Base-by-base conservation (phyloP, 371 early-diverging fungal species). In the Amoeboaphelidium protococcarum region DNA sequence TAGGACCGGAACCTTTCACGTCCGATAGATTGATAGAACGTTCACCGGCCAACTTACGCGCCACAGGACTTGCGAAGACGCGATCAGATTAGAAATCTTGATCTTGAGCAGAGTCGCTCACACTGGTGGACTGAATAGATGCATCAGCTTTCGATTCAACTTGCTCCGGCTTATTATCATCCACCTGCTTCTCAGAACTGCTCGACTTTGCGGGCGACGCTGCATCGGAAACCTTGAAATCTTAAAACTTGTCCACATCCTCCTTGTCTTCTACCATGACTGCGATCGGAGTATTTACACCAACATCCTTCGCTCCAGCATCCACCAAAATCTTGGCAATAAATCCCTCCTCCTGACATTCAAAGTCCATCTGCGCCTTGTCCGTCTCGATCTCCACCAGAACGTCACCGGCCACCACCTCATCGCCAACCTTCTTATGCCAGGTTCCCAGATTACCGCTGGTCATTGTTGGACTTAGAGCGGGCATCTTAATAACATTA, bases 341-440 rank as follows among this genome's bases (percentile, higher is more conserved):
- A 57, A 66, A 91, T 40, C 97, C 97, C 56, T 91, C 90, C 54
- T 96, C 97, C 66, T 94, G 92, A 67, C 82, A 89, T 66, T 96
- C 97, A 63, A 92, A 88, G 62, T 96, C 97, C 91, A 96, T 94
- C 66, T 87, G 88, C 43, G 97, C 97, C 76, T 96, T 96, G 67
- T 96, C 94, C 24, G 97, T 96, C 66, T 96, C 97, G 50, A 96
- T 85, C 65, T 91, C 94, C 41, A 87, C 87, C 44, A 96, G 65
- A 40, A 90, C 85, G 60, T 94, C 94, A 48, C 97, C 97, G n/a
- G 91, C 81, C 26, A 64, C 62, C 50, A 96, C 62, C 52, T 63
- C 69, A 66, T 96, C 97, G 26, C 97, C 96, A 46, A 84, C 74
- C 62, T 78, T 72, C 72, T 92, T 92, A 59, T 80, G 72, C 91